Base-by-base conservation (phyloP, 2,329 filamentous ascomycete genomes). In the Aspergillus piperis region DNA sequence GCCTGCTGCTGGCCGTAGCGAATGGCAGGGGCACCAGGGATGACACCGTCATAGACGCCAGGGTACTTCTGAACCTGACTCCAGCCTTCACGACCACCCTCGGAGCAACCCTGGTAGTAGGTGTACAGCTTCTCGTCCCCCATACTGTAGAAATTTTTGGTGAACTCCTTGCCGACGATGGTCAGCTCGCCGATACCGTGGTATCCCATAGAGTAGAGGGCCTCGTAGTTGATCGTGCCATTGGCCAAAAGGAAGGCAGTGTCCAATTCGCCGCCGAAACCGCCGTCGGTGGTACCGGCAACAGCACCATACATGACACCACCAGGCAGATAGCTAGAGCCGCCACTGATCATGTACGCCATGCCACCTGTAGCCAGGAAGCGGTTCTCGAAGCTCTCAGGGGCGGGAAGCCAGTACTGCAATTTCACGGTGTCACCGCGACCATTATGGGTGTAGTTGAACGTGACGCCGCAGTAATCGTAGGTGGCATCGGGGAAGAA, bases 91-190 rank as follows among this genome's bases (percentile, higher is more conserved):
- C 82, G 77, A 1, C 82, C 83, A 19, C 83, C 83, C 54, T 85
- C 82, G 11, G 82, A 84, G 70, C 83, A 85, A 3, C 82, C 83
- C 62, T 83, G 77, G 64, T 81, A 85, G 71, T 84, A 85, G 4
- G 81, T 73, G 57, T 74, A 74, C 47, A 75, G 15, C 60, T 71
- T 75, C 21, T 61, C 51, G 36, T 57, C 57, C 30, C 61, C 53
- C 48, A 68, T 53, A 41, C 69, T 71, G 66, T 79, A 82, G 67
- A 82, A 76, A 8, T 73, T 74, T 39, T 71, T 72, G 3, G 80
- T 75, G 32, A 82, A 72, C 48, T 73, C 69, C 66, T 82, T 82
- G 19, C 80, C 81, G 11, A 83, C 68, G 5, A 70, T 64, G 8
- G 79, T 82, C 76, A 84, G 78, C 69, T 86, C 84, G 44, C 80